A percentile compares a stretch with the other conserved stretches of the same genome.
Conservation (phyloP, 176 grass and related monocot species). For the Puccinellia tenuiflora region DNA sequence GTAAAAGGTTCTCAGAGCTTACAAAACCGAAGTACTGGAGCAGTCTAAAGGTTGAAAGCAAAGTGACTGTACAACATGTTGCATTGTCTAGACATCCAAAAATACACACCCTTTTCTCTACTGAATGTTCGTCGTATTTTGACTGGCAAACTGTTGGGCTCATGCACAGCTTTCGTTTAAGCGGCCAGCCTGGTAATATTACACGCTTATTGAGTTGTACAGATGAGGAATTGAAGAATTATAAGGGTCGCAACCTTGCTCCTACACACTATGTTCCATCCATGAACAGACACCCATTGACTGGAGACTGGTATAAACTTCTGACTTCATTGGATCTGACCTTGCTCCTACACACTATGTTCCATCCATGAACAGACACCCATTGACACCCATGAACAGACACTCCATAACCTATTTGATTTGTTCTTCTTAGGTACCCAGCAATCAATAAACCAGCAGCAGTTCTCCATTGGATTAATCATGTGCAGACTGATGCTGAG, state of each 20-base stretch:
- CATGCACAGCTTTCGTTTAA: conserved; percentile 81
- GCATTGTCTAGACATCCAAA: conserved; percentile 43
- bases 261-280: conserved; percentile 97
- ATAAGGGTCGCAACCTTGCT: conserved; percentile 83
- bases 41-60: conserved; percentile 23
- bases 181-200: conserved; percentile 87
- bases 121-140: conserved; percentile 94
- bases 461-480: conserved; percentile 94
- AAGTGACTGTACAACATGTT: conserved; percentile 22
- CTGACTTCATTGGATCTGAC: no score
- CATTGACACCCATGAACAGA: no score
- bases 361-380: conserved; percentile 90
- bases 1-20: conserved; percentile 79
- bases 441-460: conserved; percentile 98
- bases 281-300: conserved; percentile 85
- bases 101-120: conserved; percentile 97
- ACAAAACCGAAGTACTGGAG: conserved; percentile 74
- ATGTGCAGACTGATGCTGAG: conserved; percentile 87
- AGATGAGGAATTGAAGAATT: conserved; percentile 72
- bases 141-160: conserved; percentile 99
- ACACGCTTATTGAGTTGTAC: conserved; percentile 90
- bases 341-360: conserved; percentile 94
- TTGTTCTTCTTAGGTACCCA: conserved; percentile 67
- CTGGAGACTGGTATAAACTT: conserved; percentile 81
- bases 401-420: background rate